Evolutionary conservation across 176 grass and related monocot species (phyloP).

Genomic region (Bromus sterilis): DNA sequence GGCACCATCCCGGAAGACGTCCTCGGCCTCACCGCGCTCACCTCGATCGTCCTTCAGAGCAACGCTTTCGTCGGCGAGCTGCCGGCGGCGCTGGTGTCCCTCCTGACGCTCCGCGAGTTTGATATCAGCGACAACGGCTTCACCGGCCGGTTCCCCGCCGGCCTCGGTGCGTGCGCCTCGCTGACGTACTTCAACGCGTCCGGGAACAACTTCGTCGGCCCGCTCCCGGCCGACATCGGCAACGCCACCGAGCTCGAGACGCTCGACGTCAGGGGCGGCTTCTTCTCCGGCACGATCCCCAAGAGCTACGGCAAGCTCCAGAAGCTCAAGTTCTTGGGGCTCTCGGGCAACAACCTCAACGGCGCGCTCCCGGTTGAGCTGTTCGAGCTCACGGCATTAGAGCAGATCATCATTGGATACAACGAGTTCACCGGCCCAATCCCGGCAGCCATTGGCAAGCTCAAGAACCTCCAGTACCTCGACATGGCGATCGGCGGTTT

Average conservation of each 20-base stretch:
- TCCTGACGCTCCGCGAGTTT: constrained; percentile 45
- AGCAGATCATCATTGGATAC: constrained; percentile 90
- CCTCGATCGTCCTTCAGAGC: constrained; percentile 57
- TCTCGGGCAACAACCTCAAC: constrained; percentile 91
- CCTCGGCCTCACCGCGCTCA: constrained; percentile 44
- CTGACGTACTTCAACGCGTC: constrained; percentile 68
- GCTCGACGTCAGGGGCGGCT: constrained; percentile 77
- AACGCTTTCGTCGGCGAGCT: constrained; percentile 62
- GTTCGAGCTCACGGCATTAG: constrained; percentile 64
- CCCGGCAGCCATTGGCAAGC: constrained; percentile 64
- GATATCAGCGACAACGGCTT: constrained; percentile 95
- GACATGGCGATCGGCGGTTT: constrained; percentile 83
- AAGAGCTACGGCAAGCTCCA: constrained; percentile 49
- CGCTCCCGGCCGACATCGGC: constrained; percentile 60
- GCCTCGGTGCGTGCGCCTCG: constrained; percentile 40
- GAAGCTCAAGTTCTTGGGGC: constrained; percentile 82
- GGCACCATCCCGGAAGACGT: constrained; percentile 57
- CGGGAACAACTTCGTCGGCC: constrained; percentile 86
- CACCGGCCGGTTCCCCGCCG: constrained; percentile 57
- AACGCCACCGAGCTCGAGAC: constrained; percentile 48
- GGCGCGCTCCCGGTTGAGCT: constrained; percentile 61
- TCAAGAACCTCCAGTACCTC: constrained; percentile 71
- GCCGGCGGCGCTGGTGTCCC: constrained; percentile 30
- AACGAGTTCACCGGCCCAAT: constrained; percentile 80
- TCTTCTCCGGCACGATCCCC: constrained; percentile 74